phyloP scores from a whole-genome alignment of 306 rosid genomes.

The Alnus glutinosa region DNA sequence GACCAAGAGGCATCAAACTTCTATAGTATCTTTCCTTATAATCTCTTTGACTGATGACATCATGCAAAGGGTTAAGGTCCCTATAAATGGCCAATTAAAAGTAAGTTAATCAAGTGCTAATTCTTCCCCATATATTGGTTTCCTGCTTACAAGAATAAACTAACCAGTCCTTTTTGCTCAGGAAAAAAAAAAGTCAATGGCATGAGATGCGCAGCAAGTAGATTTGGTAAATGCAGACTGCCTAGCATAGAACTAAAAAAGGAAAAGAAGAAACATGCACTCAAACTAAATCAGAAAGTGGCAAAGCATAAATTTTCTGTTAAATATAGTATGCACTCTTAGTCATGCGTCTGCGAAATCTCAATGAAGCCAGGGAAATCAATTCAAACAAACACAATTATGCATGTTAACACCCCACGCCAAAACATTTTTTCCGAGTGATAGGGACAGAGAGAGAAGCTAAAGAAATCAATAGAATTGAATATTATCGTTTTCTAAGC shows the following conservation, averaged over 20 bases:
- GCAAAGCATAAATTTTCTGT: neutral
- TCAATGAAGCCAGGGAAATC: neutral
- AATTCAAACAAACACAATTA: neutral
- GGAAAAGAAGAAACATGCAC: neutral
- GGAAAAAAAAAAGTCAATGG: neutral
- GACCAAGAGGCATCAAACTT: slow-evolving; percentile 73
- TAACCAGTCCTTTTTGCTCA: neutral
- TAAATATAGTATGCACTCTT: neutral
- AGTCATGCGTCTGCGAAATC: neutral
- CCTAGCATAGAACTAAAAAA: neutral
- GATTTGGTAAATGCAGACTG: neutral
- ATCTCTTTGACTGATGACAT: slow-evolving; percentile 54
- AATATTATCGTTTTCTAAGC: neutral
- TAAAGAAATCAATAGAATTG: neutral
- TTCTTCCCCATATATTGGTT: neutral
- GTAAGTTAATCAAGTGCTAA: neutral
- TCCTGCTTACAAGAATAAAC: neutral
- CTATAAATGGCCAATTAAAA: slow-evolving; percentile 37
- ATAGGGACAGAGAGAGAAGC: neutral
- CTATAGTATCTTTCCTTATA: slow-evolving; percentile 80
- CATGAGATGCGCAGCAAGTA: neutral
- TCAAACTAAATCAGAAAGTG: neutral
- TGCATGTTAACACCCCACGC: neutral
- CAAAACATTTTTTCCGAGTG: neutral
- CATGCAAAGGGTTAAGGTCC: slow-evolving; percentile 93